A percentile compares a stretch with the other conserved stretches of the same genome.
These are phyloP conservation scores for Chaetomium olivaceum DNA, from an alignment of 2,329 filamentous ascomycete species.

Conservation along the genomic window DNA sequence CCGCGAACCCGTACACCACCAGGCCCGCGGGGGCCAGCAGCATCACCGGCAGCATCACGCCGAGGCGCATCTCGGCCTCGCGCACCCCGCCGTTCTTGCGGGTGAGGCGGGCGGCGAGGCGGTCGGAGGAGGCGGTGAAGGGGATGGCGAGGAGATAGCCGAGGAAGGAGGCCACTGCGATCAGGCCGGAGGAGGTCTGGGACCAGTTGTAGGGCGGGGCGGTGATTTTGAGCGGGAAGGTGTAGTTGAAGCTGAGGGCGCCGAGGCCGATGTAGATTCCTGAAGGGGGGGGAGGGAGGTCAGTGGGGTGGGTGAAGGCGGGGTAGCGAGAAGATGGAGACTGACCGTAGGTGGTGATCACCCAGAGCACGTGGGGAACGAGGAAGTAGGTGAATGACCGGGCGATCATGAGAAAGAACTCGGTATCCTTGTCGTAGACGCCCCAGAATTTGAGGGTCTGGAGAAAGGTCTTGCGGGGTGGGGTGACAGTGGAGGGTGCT, in stretches of 20 bases:
- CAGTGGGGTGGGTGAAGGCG: not conserved
- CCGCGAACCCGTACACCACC: constrained; percentile 43
- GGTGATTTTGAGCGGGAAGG: constrained; percentile 47
- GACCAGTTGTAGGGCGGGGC: constrained; percentile 46
- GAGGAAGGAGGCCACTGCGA: constrained; percentile 42
- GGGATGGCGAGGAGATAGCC: constrained; percentile 44
- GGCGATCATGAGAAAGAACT: constrained; percentile 46
- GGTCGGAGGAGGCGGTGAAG: constrained; percentile 45
- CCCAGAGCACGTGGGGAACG: constrained; percentile 48
- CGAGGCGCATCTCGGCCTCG: constrained; percentile 48
- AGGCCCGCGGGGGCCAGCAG: constrained; percentile 41
- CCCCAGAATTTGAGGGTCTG: constrained; percentile 45
- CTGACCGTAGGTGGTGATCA: constrained; percentile 42
- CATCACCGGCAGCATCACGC: constrained; percentile 38
- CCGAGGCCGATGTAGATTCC: constrained; percentile 48
- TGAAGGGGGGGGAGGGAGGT: not conserved
- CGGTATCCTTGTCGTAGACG: constrained; percentile 41
- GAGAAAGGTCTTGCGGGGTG: constrained; percentile 43
- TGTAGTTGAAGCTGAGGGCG: constrained; percentile 48
- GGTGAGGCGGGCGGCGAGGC: constrained; percentile 42
- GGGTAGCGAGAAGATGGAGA: not conserved
- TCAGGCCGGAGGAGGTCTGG: constrained; percentile 44
- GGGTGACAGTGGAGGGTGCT: constrained; percentile 26
- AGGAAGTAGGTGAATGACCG: constrained; percentile 47
- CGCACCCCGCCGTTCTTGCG: constrained; percentile 44